Evolutionary conservation across 805 yeast species (phyloP).

Genomic region (Metschnikowia noctiluminum): DNA sequence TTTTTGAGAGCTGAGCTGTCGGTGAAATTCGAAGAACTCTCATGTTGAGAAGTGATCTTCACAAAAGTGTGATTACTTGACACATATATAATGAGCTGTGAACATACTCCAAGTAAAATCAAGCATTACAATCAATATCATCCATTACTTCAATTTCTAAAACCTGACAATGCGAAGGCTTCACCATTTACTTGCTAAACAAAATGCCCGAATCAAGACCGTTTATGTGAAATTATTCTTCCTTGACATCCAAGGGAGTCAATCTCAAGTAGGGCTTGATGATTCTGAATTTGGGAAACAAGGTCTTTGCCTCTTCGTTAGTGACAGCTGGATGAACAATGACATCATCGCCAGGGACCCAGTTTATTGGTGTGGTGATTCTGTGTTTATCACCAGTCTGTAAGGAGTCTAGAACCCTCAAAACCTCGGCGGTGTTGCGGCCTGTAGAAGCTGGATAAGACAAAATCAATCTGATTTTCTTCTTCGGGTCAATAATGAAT

Average conservation of each 20-base stretch:
- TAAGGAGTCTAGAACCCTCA: conserved; percentile 85
- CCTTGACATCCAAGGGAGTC: conserved; percentile 41
- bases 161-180: too few species aligned
- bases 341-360: conserved; percentile 88
- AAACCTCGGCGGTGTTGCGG: conserved; percentile 88
- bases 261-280: conserved; percentile 88
- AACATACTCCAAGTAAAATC: too few species aligned
- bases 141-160: too few species aligned
- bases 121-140: too few species aligned
- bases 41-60: too few species aligned
- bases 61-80: too few species aligned
- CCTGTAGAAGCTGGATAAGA: conserved; percentile 94
- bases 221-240: conserved; percentile 10
- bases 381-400: conserved; percentile 82
- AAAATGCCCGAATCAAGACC: neutral
- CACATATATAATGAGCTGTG: too few species aligned
- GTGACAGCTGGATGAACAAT: conserved; percentile 85
- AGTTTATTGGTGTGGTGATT: conserved; percentile 87
- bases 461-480: conserved; percentile 82
- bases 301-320: conserved; percentile 64
- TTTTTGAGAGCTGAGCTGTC: too few species aligned
- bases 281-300: conserved; percentile 81
- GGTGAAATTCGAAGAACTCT: too few species aligned
- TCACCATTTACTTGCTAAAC: too few species aligned
- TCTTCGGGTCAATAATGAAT: conserved; percentile 84